Evolutionary conservation across 2,329 filamentous ascomycete genomes (phyloP), one percentile per base, ranked within the genome.

Genomic region (Sporothrix dimorphospora): DNA sequence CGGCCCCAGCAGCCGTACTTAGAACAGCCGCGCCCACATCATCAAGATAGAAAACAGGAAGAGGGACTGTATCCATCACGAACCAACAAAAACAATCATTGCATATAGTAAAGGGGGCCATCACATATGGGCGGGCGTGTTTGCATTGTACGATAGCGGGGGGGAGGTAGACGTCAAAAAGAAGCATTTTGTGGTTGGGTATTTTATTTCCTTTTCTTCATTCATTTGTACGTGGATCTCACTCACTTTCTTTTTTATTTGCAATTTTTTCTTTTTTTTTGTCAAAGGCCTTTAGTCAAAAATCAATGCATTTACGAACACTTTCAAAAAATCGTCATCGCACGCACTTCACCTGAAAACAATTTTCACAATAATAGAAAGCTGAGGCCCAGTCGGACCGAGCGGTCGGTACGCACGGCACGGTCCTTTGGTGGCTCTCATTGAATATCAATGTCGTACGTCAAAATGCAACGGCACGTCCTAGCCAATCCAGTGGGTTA

Each of bases 81-180:
- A 57, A 4, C 27, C n/a, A n/a, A n/a, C n/a, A n/a, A 19, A 57
- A 24, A 53, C 30, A 47, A 49, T 49, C 3, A 59, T 65, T 45
- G 38, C 59, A 27, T 24, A 27, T 57, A 57, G n/a, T 1, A 42
- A 30, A 59, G 47, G 45, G 47, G 49, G 21, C 30, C 3, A 3
- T 38, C 30, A 65, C 38, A 45, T 45, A 65, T 42, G 21, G 38
- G 59, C 59, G 19, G 57, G 11, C 4, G 38, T 45, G 6, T 45
- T 27, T 45, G 38, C 59, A 63, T 65, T 65, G 59, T 65, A 65
- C 59, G 59, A 65, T 65, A 65, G 59, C 59, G 12, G 21, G 59
- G 16, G 38, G 59, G 38, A 1, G 38, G 59, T 16, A 24, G 34
- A 24, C 59, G 34, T 45, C n/a, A 40, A 61, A 65, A 42, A 53